Base-by-base conservation (phyloP, 2,329 filamentous ascomycete genomes). In the Paramyrothecium sp. region DNA sequence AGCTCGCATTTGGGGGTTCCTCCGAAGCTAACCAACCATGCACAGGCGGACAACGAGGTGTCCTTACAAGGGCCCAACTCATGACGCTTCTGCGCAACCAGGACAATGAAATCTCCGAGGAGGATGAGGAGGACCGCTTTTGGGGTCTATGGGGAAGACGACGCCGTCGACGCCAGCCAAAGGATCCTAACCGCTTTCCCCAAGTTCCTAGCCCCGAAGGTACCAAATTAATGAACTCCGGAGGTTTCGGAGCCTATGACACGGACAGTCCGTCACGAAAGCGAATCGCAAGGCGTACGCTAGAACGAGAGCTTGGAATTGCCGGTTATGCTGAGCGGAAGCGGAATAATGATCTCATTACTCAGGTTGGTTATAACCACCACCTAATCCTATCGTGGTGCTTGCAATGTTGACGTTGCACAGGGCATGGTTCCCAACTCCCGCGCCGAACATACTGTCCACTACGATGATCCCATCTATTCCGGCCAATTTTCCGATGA, bases 401-500 rank as follows among this genome's bases (percentile, higher is more conserved):
- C 13, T 44, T 17, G 38, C 26, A 16, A 19, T 19, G 33, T 21
- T 48, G 17, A 23, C 16, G 16, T 17, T 4, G 19, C 17, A 4
- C 67, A 95, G 83, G 83, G 83, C 30, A 82, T 97, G 77, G 87
- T 97, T 58, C 94, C 95, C 0, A 83, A 84, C 3, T 89, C 87
- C 0, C 83, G 84, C 22, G 89, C 92, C 1, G 94, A 98, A 69
- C 90, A 90, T 67, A 90, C 97, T 60, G 89, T 98, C 60, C 90
- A 96, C 67, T 96, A 93, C 69, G 86, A 93, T 56, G 83, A 89
- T 5, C 87, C 91, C 46, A 93, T 95, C 54, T 98, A 98, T 69
- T 97, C 92, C 3, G 95, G 95, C 1, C 94, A 98, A 70, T 99
- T 98, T 71, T 97, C 92, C 0, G 91, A 96, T 62, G 95, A 99